Evolutionary conservation across 495 filamentous ascomycete genomes (phyloP), one percentile per base, ranked within the genome.

Genomic region (Hypoxylon crocopeplum): DNA sequence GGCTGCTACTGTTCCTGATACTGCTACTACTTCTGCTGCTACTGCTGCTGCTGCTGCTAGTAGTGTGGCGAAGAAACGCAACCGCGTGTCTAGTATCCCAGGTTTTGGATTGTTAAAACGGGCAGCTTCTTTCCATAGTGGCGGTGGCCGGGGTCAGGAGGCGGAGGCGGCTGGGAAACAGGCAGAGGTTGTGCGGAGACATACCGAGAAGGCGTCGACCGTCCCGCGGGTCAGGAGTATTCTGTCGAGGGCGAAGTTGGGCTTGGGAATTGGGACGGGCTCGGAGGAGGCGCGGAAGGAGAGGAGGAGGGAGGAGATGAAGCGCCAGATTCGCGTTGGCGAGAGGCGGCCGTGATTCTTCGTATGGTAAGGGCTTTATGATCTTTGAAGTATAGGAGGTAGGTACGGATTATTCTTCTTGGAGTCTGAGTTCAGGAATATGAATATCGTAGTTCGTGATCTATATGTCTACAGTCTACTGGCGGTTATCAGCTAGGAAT

Each of bases 281-380:
- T 51, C 51, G n/a, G 60, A 59, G n/a, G 68, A 66, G 46, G 41
- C 51, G 21, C 60, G 41, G 48, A 70, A 50, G 46, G 64, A 63
- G 41, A 62, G 33, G 41, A 54, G 48, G 34, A 48, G 55, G 54
- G 62, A 52, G 17, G 65, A 68, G 44, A 44, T 57, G 3, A 62
- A 64, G 36, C 41, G 50, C n/a, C 52, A 62, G 59, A 64, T 64
- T 19, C 52, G 51, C 0, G 5, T 62, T 29, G 47, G 46, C 3
- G 47, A 55, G 33, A n/a, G n/a, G n/a, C n/a, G n/a, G n/a, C n/a
- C n/a, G n/a, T n/a, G n/a, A n/a, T n/a, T n/a, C n/a, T n/a, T n/a
- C n/a, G n/a, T n/a, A n/a, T n/a, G n/a, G n/a, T n/a, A n/a, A n/a
- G n/a, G n/a, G n/a, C n/a, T n/a, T n/a, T n/a, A n/a, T n/a, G n/a